Evolutionary conservation across 2,329 filamentous ascomycete species (phyloP), one percentile per base, ranked within the genome.

Genomic region (Tolypocladium amazonense): DNA sequence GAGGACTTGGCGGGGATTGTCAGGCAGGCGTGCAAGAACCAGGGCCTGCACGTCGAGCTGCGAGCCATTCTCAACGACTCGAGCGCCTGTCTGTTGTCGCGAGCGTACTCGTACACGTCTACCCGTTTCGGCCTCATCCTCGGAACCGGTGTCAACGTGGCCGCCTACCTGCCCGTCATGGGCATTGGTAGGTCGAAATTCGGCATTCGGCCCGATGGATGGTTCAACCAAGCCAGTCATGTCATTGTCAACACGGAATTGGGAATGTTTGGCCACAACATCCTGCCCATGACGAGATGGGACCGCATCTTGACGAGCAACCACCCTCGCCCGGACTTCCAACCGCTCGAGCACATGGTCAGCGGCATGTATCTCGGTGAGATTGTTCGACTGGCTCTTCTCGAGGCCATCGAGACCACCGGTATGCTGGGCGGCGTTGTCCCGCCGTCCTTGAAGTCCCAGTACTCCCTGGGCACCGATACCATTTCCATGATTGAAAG

Each of bases 191-290:
- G 73, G 52, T 61, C 72, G 55, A 88, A 87, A 68, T 86, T 84
- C 61, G 84, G 83, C 50, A 67, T 71, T 33, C 78, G 84, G 11
- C 81, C 84, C 0, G 68, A 72, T 7, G 71, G 71, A 38, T 87
- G 85, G 84, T 82, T 83, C 65, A 75, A 81, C 27, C 74, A 75
- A 25, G 84, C 83, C 5, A 81, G 77, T 60, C 82, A 87, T 64
- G 83, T 88, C 60, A 82, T 88, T 61, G 79, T 88, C 65, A 88
- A 88, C 69, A 87, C 84, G 0, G 85, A 88, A 69, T 71, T 88
- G 39, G 81, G 84, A 65, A 88, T 88, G 84, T 87, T 87, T 67
- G 85, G 85, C 18, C 73, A 77, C 57, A 79, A 74, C 60, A 77
- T 86, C 56, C 71, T 88, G 33, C 84, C 85, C 8, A 65, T 82